Evolutionary conservation across 202 grass and related monocot species (phyloP), one percentile per base, ranked within the genome.

Genomic region (Eragrostis tef): DNA sequence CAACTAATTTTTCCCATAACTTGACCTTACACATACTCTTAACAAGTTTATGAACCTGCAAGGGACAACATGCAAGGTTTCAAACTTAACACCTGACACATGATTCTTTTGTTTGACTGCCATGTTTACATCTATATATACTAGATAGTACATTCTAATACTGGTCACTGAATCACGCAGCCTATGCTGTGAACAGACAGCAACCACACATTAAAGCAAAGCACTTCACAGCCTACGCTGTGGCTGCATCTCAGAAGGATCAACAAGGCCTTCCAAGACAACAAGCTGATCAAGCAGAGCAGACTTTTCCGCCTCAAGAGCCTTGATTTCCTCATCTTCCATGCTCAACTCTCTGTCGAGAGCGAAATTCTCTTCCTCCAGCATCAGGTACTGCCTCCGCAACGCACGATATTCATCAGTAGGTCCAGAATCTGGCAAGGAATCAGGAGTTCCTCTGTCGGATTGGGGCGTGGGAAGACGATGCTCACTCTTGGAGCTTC

Each of bases 211-310:
- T 19, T 24, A 48, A 22, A 64, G 43, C 15, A 49, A 13, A 81
- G 56, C 17, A 7, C 12, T 27, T 85, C 81, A 87, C 29, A 53
- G 62, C 71, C 82, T 73, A 74, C 59, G 64, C 5, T 48, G 75
- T 6, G 22, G 52, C 20, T 74, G 85, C 54, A 89, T 43, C 62
- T 83, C 68, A 0, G 60, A 77, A 5, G 92, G 87, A 24, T 93
- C 80, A 1, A 99, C 81, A 71, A 99, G 89, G 58, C 96, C 96
- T 88, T 99, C 93, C 73, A 99, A 79, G 54, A 99, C 90, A 83
- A 99, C 93, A 76, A 95, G 96, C 76, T 99, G 81, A 89, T 95
- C 93, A 88, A 95, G 81, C 64, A 99, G 79, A 11, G 85, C 90
- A 61, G 34, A 60, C 73, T 99, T 99, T 58, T 95, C 85, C 53